These are phyloP conservation scores for Nyctanthes arbortristis DNA, from an alignment of 257 asterid genomes.

Conservation along the genomic window DNA sequence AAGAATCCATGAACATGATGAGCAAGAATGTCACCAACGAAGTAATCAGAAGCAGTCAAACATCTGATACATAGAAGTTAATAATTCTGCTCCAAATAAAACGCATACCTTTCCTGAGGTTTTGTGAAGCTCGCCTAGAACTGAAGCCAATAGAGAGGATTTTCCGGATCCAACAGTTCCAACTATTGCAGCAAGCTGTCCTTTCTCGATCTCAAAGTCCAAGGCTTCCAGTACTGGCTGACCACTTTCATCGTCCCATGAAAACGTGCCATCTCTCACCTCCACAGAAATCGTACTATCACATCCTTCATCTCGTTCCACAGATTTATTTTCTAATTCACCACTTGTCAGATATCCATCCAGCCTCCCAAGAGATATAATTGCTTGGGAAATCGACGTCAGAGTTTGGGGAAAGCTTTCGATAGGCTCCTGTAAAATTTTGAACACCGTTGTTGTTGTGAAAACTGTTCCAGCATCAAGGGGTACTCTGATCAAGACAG, in stretches of 20 bases:
- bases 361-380: constrained; percentile 60
- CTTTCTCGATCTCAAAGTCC: constrained; percentile 55
- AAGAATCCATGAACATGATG: too few species aligned
- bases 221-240: constrained; percentile 38
- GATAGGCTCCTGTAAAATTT: constrained; percentile 68
- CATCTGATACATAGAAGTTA: too few species aligned
- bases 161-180: constrained; percentile 88
- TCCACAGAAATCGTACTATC: constrained; percentile 40
- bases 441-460: constrained; percentile 60
- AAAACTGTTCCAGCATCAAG: constrained; percentile 59
- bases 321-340: constrained; percentile 43
- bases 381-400: constrained; percentile 53
- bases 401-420: constrained; percentile 65
- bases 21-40: too few species aligned
- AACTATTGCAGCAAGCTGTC: constrained; percentile 79
- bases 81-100: neutral
- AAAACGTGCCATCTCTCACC: constrained; percentile 50
- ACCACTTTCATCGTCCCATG: constrained; percentile 65
- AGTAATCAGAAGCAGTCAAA: too few species aligned
- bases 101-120: constrained; percentile 59
- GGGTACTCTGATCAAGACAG: constrained; percentile 30
- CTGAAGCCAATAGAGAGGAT: constrained; percentile 65
- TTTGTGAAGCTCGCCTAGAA: constrained; percentile 72
- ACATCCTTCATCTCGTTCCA: constrained; percentile 50
- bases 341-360: constrained; percentile 50